Conservation (phyloP, 495 filamentous ascomycete species). For the Chaetomidium leptoderma region DNA sequence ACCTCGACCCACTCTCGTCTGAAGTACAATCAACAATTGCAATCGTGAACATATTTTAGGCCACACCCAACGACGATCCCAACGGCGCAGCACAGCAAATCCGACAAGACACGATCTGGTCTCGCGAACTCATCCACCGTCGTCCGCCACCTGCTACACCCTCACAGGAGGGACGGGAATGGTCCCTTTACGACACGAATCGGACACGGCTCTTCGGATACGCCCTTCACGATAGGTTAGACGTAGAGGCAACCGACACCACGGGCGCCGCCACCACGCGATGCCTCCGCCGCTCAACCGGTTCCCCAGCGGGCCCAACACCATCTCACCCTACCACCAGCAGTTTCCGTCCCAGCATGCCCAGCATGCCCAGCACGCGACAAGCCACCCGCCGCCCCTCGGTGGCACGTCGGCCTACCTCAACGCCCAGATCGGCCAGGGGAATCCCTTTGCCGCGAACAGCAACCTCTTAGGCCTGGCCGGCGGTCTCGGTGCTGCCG, state of each 20-base stretch:
- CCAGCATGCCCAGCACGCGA: constrained; percentile 43
- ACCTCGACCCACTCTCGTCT: not conserved
- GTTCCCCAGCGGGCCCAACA: constrained; percentile 34
- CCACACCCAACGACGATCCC: not conserved
- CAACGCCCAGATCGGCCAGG: constrained; percentile 58
- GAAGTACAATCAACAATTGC: not conserved
- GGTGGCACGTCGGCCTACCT: constrained; percentile 40
- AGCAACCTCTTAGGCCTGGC: constrained; percentile 58
- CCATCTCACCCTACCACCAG: constrained; percentile 45
- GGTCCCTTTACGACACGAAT: constrained; percentile 16
- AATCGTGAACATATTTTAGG: not conserved
- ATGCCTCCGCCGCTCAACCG: constrained; percentile 36
- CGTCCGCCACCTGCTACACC: not conserved
- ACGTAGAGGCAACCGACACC: constrained; percentile 2
- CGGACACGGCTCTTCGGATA: constrained; percentile 19
- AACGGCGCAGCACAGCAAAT: not conserved
- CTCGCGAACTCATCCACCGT: constrained; percentile 2
- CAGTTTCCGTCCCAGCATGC: constrained; percentile 44
- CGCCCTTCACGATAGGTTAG: constrained; percentile 17
- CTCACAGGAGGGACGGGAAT: constrained; percentile 16
- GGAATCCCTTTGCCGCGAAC: constrained; percentile 62
- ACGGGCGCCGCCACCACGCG: constrained; percentile 18
- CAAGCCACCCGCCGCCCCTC: constrained; percentile 38
- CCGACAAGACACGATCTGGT: not conserved
- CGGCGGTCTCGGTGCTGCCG: constrained; percentile 40